Percentiles rank a stretch among this genome's conserved stretches.
Conservation (phyloP, 2,329 filamentous ascomycete genomes). For the Penicillium sp. region DNA sequence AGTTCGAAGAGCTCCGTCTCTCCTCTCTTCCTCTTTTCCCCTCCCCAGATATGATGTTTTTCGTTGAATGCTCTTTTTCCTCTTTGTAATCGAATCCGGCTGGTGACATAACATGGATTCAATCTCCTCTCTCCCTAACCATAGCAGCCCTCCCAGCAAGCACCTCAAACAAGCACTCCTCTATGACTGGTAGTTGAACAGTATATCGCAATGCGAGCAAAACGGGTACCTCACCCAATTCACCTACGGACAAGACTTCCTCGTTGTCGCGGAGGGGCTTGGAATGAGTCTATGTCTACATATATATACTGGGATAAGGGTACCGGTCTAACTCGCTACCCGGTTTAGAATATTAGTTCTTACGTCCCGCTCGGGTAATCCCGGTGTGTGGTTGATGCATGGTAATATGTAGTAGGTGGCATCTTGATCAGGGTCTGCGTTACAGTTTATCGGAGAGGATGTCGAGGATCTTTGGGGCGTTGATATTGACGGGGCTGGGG, state of each 20-base stretch:
- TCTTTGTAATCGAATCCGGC: no score
- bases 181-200: not conserved
- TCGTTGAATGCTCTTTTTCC: no score
- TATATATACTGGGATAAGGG: not conserved
- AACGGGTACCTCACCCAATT: conserved; percentile 1
- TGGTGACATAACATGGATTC: no score
- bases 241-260: conserved; percentile 11
- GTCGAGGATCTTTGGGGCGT: not conserved
- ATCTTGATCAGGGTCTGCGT: conserved; percentile 7
- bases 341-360: not conserved
- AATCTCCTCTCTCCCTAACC: no score
- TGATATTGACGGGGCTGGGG: not conserved
- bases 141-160: no score
- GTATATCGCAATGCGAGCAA: not conserved
- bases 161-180: no score
- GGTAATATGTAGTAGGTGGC: conserved; percentile 11
- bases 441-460: conserved; percentile 8
- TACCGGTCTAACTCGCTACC: not conserved
- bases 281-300: not conserved
- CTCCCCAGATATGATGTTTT: no score
- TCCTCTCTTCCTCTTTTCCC: no score
- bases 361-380: conserved; percentile 9
- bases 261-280: conserved; percentile 1
- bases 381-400: conserved; percentile 11
- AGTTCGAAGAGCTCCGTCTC: no score